Evolutionary conservation across 768 basidiomycete species (phyloP).

Genomic region (Peribolospora kevripleyi): DNA sequence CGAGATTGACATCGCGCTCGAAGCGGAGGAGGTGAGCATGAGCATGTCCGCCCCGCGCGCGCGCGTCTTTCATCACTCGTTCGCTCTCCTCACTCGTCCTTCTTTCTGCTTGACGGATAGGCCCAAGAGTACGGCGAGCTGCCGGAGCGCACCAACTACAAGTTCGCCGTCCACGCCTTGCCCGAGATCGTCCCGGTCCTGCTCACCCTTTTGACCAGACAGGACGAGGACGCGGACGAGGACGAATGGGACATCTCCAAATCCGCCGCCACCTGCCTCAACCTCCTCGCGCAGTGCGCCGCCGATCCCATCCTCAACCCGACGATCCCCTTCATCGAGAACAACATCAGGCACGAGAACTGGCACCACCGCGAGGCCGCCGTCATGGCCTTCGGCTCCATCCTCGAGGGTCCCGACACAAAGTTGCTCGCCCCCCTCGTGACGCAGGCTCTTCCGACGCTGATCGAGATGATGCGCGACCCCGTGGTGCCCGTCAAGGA

Average conservation of each 20-base stretch:
- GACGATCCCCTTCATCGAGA: conserved; percentile 94
- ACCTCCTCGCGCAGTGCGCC: conserved; percentile 69
- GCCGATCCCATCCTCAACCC: conserved; percentile 71
- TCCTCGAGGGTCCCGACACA: conserved; percentile 87
- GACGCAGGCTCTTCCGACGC: conserved; percentile 70
- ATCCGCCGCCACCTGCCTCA: conserved; percentile 81
- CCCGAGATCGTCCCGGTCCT: conserved; percentile 88
- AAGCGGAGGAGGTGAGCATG: conserved; percentile 55
- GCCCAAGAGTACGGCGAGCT: conserved; percentile 53
- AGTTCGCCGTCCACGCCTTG: conserved; percentile 82
- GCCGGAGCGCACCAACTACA: conserved; percentile 47
- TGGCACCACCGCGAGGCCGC: conserved; percentile 95
- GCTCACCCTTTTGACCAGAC: conserved; percentile 60
- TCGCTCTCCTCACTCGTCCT: neutral
- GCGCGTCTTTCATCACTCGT: neutral
- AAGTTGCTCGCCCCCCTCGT: conserved; percentile 67
- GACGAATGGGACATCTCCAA: conserved; percentile 98
- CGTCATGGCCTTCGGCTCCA: conserved; percentile 94
- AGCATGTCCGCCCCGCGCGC: neutral
- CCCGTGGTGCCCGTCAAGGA: conserved; percentile 68
- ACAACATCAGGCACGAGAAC: conserved; percentile 68
- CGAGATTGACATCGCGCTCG: conserved; percentile 73
- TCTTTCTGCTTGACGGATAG: conserved; percentile 20
- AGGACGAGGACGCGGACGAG: conserved; percentile 91
- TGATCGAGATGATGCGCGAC: conserved; percentile 69